Conservation (phyloP, 129 eudicot species). For the Flaveria robusta region DNA sequence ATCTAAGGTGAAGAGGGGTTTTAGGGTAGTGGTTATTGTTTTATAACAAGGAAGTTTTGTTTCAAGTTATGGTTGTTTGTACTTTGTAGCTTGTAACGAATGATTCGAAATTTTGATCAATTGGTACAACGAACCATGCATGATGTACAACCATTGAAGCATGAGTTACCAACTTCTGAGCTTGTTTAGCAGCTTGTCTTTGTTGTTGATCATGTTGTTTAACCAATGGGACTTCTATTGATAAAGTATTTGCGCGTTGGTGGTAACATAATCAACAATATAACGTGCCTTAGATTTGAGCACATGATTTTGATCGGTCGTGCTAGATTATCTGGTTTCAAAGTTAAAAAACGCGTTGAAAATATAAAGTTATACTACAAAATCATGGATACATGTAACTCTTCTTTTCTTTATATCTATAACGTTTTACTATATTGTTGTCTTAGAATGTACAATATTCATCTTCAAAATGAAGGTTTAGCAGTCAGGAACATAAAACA, state of each 20-base stretch:
- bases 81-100: conserved; percentile 31
- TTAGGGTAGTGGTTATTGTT: conserved; percentile 27
- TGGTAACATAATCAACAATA: background rate
- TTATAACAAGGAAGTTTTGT: conserved; percentile 31
- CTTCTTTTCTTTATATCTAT: too few species aligned
- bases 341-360: background rate
- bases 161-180: conserved; percentile 5
- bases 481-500: background rate
- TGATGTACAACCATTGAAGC: conserved; percentile 11
- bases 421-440: background rate
- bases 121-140: background rate
- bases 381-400: too few species aligned
- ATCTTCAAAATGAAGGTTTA: background rate
- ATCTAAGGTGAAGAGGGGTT: conserved; percentile 31
- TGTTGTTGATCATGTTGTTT: conserved; percentile 3
- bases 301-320: background rate
- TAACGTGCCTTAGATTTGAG: background rate
- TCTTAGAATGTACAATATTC: background rate
- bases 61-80: conserved; percentile 19
- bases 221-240: conserved; percentile 1
- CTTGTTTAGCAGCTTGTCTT: background rate
- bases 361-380: background rate
- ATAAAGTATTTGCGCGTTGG: background rate
- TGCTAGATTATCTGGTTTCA: too few species aligned
- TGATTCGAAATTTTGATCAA: background rate